Base-by-base conservation (phyloP, 352 stramenopile species). In the Globisporangium takayamanum region DNA sequence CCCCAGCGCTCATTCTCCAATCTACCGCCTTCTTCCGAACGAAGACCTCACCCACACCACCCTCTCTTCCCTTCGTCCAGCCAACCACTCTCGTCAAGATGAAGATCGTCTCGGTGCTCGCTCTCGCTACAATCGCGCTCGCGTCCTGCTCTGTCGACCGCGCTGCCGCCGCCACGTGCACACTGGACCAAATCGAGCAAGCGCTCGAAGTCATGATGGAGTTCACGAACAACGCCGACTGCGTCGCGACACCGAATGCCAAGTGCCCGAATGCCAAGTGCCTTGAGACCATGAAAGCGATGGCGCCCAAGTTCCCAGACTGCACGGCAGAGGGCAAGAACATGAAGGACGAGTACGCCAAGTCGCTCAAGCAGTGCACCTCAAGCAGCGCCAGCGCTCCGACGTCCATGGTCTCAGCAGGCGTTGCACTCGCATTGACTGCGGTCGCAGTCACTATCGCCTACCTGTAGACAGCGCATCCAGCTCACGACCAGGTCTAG, bases 91-190 rank as follows among this genome's bases (percentile, higher is more conserved):
- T 28, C 18, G 10, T 7, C 4, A 52, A 22, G 22, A 53, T 53
- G 48, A 53, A 53, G 48, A n/a, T 22, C 7, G 14, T 53, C 48
- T 53, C 48, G 14, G 48, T 39, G 12, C 25, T 53, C 48, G 26
- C 48, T n/a, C 14, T 53, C 25, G 22, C 48, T 7, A 28, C 48
- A 4, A 26, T 53, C 25, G 48, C 48, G 6, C 10, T 53, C 48
- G 25, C 20, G 48, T 8, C 33, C 3, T 36, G 25, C 48, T 22
- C 48, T 2, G 48, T 37, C 7, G 48, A 53, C 25, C 48, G 48
- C 48, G 14, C 48, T 7, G 48, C 48, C 26, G 48, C 12, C 7
- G 25, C 25, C 15, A 18, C 25, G 25, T 53, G 48, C 48, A 22
- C 48, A 3, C 1, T 25, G 8, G 26, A 39, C 20, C 12, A 53